These are phyloP conservation scores for Barnettozyma hawaiiensis DNA, from an alignment of 1,139 yeast species.

Conservation along the genomic window DNA sequence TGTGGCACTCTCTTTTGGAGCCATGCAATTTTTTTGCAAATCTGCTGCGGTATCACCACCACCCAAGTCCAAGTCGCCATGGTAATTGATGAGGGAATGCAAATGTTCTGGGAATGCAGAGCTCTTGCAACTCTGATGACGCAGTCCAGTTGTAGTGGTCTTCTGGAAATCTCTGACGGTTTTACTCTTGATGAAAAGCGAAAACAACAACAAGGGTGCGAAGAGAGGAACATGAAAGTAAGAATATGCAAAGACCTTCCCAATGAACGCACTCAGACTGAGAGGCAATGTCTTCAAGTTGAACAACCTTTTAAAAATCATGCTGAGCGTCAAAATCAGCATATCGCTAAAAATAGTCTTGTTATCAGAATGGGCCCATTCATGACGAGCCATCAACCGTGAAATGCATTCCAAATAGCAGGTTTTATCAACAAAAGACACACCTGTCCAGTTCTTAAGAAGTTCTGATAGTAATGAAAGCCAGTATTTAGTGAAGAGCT, in stretches of 20 bases:
- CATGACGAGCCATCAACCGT: constrained; percentile 54
- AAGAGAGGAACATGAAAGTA: constrained; percentile 59
- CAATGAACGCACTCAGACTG: constrained; percentile 67
- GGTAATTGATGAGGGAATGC: constrained; percentile 12
- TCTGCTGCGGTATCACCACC: constrained; percentile 7
- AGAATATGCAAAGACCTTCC: constrained; percentile 68
- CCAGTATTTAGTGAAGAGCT: constrained; percentile 24
- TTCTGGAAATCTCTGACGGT: constrained; percentile 17
- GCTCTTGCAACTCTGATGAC: background rate
- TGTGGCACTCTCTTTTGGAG: constrained; percentile 15
- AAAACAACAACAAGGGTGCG: constrained; percentile 54
- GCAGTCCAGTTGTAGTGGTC: background rate
- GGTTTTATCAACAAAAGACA: constrained; percentile 51
- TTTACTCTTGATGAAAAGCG: constrained; percentile 45
- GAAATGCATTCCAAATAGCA: constrained; percentile 74
- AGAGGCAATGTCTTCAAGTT: constrained; percentile 51
- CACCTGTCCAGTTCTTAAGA: constrained; percentile 25
- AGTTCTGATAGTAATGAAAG: constrained; percentile 14
- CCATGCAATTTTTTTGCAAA: constrained; percentile 18
- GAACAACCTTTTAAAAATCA: constrained; percentile 39
- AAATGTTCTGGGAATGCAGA: constrained; percentile 5
- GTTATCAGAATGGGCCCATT: constrained; percentile 42
- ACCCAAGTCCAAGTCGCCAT: constrained; percentile 17
- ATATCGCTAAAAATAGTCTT: constrained; percentile 27
- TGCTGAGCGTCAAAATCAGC: constrained; percentile 51